Conservation (phyloP, 2,329 filamentous ascomycete species). For the Penicillium psychrosexuale region DNA sequence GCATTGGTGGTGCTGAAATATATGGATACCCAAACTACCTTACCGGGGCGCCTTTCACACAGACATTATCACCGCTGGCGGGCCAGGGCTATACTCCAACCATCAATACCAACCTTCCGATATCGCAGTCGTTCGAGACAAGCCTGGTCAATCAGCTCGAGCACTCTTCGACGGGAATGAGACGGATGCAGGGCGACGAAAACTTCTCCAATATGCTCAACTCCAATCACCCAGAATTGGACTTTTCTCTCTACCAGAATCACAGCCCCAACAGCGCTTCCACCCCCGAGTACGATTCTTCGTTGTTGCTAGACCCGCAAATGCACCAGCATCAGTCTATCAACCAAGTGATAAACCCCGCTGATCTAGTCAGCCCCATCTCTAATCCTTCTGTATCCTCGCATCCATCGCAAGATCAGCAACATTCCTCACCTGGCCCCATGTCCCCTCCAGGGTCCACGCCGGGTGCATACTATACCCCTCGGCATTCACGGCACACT, state of each 20-base stretch:
- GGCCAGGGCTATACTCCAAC: conserved; percentile 34
- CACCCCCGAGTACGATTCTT: conserved; percentile 38
- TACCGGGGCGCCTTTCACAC: conserved; percentile 28
- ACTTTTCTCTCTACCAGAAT: conserved; percentile 41
- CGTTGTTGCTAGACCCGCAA: conserved; percentile 42
- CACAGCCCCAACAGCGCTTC: conserved; percentile 30
- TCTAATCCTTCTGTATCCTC: conserved; percentile 55
- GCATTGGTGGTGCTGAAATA: conserved; percentile 30
- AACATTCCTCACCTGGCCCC: conserved; percentile 54
- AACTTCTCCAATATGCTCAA: conserved; percentile 41
- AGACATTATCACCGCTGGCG: conserved; percentile 28
- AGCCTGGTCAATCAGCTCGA: conserved; percentile 37
- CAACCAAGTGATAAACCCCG: conserved; percentile 47
- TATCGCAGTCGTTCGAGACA: conserved; percentile 39
- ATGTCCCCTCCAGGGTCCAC: conserved; percentile 55
- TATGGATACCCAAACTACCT: conserved; percentile 40
- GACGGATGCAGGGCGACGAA: conserved; percentile 32
- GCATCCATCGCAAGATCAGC: conserved; percentile 53
- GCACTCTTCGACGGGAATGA: conserved; percentile 27
- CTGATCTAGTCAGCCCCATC: conserved; percentile 46
- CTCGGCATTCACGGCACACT: conserved; percentile 57
- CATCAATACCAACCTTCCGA: conserved; percentile 27
- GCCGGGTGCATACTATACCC: conserved; percentile 51
- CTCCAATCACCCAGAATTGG: conserved; percentile 37
- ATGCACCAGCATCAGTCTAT: conserved; percentile 36